Base-by-base conservation (phyloP, 352 stramenopile genomes). In the Globisporangium barbulae region DNA sequence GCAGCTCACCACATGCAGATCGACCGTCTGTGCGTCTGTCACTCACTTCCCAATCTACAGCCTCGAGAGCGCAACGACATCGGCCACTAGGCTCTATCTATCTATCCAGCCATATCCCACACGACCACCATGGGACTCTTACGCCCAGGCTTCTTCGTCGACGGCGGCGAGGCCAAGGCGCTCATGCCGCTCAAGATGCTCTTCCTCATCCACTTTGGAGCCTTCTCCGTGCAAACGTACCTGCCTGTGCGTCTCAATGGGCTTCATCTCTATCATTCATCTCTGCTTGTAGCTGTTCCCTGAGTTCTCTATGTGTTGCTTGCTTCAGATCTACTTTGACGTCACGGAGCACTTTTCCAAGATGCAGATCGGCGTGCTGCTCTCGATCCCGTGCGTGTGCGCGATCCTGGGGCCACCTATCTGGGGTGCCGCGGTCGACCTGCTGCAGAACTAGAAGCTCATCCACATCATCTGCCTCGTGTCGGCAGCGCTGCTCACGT, bases 281-380 rank as follows among this genome's bases (percentile, higher is more conserved):
- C 28, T 10, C 5, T 15, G 3, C 7, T 10, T 22, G 28, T 6
- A 13, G 10, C 30, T 41, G 12, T 19, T 53, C 25, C 3, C 48
- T 22, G 12, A 47, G n/a, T 57, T 28, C 33, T 35, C 22, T 41
- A 3, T 25, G 17, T 52, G 13, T 37, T 25, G 17, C 15, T 13
- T 6, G 8, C 28, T 10, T 10, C 59, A 82, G 75, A 75, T 81
- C 62, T 84, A 81, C 71, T 84, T 81, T 64, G 75, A 83, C 50
- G 71, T 69, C 54, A 80, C 64, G 28, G 60, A 76, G 22, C 61
- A 85, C 69, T 85, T 78, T 45, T 68, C 76, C 75, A 88, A 88
- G 78, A 77, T 91, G 69, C 84, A 93, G 74, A 93, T 93, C 63
- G 84, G 81, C 33, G 69, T 93, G 19, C 53, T 93, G 61, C 66